Evolutionary conservation across 805 yeast species (phyloP).

Genomic region (Starmerella bombi): DNA sequence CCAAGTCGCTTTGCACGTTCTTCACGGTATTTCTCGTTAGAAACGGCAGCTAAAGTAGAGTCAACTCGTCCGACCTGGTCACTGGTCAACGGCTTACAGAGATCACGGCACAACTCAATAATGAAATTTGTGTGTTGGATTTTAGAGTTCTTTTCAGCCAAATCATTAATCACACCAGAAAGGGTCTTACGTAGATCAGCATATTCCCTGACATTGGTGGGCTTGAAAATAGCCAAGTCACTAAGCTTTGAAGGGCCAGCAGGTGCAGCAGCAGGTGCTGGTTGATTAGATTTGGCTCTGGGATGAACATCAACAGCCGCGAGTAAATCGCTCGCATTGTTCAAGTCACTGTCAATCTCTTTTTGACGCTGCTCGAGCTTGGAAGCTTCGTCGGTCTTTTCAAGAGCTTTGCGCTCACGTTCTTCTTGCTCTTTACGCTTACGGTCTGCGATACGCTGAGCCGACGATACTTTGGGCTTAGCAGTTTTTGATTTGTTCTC

Average conservation of each 20-base stretch:
- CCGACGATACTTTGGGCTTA: conserved; percentile 35
- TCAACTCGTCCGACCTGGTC: conserved; percentile 78
- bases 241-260: conserved; percentile 29
- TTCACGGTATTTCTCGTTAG: conserved; percentile 74
- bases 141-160: conserved; percentile 44
- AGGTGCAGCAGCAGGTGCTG: conserved; percentile 19
- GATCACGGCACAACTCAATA: conserved; percentile 72
- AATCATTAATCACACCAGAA: conserved; percentile 43
- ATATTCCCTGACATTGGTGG: conserved; percentile 65
- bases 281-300: conserved; percentile 26
- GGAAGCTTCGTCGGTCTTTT: conserved; percentile 45
- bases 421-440: conserved; percentile 37
- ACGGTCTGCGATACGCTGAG: conserved; percentile 30
- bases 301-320: conserved; percentile 44
- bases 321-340: conserved; percentile 84
- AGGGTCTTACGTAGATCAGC: conserved; percentile 65
- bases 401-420: conserved; percentile 34
- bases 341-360: conserved; percentile 72
- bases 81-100: conserved; percentile 63
- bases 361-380: conserved; percentile 63
- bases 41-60: conserved; percentile 65
- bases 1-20: conserved; percentile 82
- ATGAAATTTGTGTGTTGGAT: conserved; percentile 66
- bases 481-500: conserved; percentile 29
- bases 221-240: conserved; percentile 56